These are phyloP conservation scores for Kurtzmaniella fragi DNA, from an alignment of 805 yeast genomes.

Conservation along the genomic window DNA sequence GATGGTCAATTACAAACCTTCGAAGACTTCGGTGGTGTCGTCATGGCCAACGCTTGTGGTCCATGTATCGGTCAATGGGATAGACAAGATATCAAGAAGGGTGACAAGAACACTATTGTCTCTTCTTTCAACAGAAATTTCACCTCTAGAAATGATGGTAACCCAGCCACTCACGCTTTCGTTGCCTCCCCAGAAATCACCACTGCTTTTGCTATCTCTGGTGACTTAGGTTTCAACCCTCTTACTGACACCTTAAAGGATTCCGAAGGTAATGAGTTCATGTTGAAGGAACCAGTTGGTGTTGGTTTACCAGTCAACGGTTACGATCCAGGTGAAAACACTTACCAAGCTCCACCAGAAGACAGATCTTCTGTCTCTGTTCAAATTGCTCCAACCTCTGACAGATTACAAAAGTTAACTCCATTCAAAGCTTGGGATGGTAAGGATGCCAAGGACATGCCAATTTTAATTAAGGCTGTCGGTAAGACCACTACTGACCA, in stretches of 20 bases:
- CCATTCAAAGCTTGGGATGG: conserved; percentile 98
- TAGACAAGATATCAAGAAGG: conserved; percentile 86
- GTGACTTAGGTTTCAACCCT: conserved; percentile 96
- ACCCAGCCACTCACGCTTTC: conserved; percentile 95
- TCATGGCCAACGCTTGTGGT: conserved; percentile 97
- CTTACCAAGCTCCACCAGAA: conserved; percentile 95
- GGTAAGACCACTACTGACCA: conserved; percentile 99
- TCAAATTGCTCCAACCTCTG: conserved; percentile 80
- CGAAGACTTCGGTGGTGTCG: conserved; percentile 88
- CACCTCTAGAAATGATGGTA: conserved; percentile 97
- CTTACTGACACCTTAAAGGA: conserved; percentile 84
- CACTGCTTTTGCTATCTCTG: conserved; percentile 92
- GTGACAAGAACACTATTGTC: conserved; percentile 93
- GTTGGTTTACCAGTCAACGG: conserved; percentile 87
- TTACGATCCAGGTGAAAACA: conserved; percentile 89
- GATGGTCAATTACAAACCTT: conserved; percentile 90
- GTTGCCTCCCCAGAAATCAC: conserved; percentile 96
- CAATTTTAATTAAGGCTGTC: conserved; percentile 90
- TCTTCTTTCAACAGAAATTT: conserved; percentile 98
- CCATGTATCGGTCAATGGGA: conserved; percentile 99
- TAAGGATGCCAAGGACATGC: conserved; percentile 82
- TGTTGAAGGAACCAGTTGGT: conserved; percentile 82
- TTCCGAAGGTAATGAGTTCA: conserved; percentile 85
- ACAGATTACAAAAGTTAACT: conserved; percentile 90
- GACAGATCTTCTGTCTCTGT: conserved; percentile 76